These are phyloP conservation scores for Lodderomyces theae DNA, from an alignment of 1,139 yeast genomes.

Conservation along the genomic window DNA sequence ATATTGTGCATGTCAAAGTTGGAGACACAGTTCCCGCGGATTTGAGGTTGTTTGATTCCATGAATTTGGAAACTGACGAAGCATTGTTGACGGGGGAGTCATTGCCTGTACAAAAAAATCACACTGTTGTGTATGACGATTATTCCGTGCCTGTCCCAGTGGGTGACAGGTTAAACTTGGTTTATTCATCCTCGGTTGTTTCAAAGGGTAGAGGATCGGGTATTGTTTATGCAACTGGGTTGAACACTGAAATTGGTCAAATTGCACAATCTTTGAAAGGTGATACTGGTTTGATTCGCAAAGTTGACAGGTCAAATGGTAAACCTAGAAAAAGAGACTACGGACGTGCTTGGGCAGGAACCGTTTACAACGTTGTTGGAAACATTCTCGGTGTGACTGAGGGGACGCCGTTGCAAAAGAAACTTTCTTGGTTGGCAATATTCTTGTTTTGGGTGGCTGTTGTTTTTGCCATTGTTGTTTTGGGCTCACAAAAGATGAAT, in stretches of 20 bases:
- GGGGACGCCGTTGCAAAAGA: constrained; percentile 76
- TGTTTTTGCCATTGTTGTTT: constrained; percentile 70
- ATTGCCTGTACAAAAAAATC: constrained; percentile 62
- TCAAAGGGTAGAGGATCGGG: constrained; percentile 78
- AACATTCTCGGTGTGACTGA: constrained; percentile 70
- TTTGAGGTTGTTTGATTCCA: constrained; percentile 55
- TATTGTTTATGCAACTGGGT: constrained; percentile 64
- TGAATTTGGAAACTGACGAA: constrained; percentile 78
- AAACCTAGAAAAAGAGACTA: constrained; percentile 39
- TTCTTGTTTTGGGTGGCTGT: constrained; percentile 69
- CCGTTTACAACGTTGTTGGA: constrained; percentile 47
- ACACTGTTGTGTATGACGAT: constrained; percentile 34
- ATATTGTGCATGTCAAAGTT: constrained; percentile 59
- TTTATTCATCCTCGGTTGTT: constrained; percentile 67
- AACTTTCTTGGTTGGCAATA: constrained; percentile 69
- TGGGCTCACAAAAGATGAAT: constrained; percentile 70
- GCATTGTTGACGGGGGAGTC: constrained; percentile 82
- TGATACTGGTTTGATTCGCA: constrained; percentile 16
- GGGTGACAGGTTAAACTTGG: constrained; percentile 76
- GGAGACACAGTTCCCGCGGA: constrained; percentile 86
- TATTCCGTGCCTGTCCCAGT: constrained; percentile 51
- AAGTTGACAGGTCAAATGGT: constrained; percentile 22
- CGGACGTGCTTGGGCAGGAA: constrained; percentile 37
- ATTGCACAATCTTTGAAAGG: constrained; percentile 65
- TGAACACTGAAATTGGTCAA: constrained; percentile 72